phyloP scores from a whole-genome alignment of 2,329 filamentous ascomycete genomes.

The Polychaeton citri region DNA sequence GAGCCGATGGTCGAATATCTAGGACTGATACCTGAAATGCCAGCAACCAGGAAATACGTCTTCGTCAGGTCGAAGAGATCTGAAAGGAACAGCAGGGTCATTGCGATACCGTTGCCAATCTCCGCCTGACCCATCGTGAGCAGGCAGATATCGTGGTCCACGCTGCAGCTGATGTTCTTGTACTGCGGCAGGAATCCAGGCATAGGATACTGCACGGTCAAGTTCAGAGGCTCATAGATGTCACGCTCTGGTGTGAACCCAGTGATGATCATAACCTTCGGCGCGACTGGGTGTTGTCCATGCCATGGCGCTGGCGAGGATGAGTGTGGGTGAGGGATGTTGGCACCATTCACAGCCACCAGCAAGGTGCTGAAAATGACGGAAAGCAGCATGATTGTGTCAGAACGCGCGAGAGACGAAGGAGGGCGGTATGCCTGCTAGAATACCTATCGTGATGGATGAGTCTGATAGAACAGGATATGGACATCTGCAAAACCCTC shows the following conservation, averaged over 20 bases:
- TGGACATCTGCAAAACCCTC: too few species aligned
- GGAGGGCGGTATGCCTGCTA: too few species aligned
- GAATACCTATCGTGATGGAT: too few species aligned
- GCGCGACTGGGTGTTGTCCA: neutral
- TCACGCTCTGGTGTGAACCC: slow-evolving; percentile 2
- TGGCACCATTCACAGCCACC: too few species aligned
- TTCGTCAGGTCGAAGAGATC: slow-evolving; percentile 10
- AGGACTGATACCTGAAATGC: slow-evolving; percentile 15
- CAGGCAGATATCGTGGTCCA: slow-evolving; percentile 1
- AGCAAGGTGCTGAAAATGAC: too few species aligned
- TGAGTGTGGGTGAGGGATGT: neutral
- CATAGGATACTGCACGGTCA: slow-evolving; percentile 5
- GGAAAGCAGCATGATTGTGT: too few species aligned
- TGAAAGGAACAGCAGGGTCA: slow-evolving; percentile 9
- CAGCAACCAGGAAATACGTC: slow-evolving; percentile 17
- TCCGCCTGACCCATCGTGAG: slow-evolving; percentile 1
- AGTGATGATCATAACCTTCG: slow-evolving; percentile 3
- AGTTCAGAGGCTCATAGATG: slow-evolving; percentile 4
- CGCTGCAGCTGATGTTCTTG: slow-evolving; percentile 1
- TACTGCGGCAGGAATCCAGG: slow-evolving; percentile 6
- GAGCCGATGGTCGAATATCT: slow-evolving; percentile 11
- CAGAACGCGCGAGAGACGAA: too few species aligned
- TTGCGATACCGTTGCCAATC: neutral
- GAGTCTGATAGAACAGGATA: too few species aligned
- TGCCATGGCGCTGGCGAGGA: neutral